Evolutionary conservation across 140 eudicot species (phyloP).

Genomic region (Anethum foeniculum): DNA sequence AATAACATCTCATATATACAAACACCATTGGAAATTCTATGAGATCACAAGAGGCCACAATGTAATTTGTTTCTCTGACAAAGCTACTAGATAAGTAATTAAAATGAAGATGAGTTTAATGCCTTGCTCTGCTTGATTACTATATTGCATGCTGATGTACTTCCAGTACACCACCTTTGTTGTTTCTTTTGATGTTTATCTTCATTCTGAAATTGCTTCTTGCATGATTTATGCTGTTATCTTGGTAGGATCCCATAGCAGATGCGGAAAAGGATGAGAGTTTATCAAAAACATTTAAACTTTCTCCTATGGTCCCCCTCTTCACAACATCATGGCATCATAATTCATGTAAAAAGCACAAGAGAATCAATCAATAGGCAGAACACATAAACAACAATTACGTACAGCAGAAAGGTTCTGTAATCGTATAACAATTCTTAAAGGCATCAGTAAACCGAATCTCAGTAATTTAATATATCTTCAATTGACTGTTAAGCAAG

Average conservation of each 20-base stretch:
- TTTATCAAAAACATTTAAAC: conserved; percentile 30
- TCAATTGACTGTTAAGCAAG: not conserved
- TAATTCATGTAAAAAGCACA: not conserved
- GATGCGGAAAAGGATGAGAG: conserved; percentile 38
- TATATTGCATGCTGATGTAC: conserved; percentile 13
- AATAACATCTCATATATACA: not conserved
- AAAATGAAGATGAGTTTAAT: not conserved
- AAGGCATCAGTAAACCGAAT: not conserved
- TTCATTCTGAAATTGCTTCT: not conserved
- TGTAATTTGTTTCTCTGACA: not conserved
- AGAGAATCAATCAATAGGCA: not conserved
- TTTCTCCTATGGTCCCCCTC: conserved; percentile 21
- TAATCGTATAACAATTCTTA: not conserved
- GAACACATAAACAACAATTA: not conserved
- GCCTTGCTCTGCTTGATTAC: not conserved
- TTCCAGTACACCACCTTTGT: not conserved
- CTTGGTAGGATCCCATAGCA: conserved; percentile 16
- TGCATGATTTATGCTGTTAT: conserved; percentile 22
- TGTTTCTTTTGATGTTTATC: not conserved
- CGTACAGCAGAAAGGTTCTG: not conserved
- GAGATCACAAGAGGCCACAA: not conserved
- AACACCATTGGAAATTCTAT: too few species aligned
- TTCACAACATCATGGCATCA: not conserved
- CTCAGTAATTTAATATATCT: not conserved
- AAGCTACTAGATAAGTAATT: not conserved